Base-by-base conservation (phyloP, 2,329 filamentous ascomycete genomes). In the Neonectria hederae region DNA sequence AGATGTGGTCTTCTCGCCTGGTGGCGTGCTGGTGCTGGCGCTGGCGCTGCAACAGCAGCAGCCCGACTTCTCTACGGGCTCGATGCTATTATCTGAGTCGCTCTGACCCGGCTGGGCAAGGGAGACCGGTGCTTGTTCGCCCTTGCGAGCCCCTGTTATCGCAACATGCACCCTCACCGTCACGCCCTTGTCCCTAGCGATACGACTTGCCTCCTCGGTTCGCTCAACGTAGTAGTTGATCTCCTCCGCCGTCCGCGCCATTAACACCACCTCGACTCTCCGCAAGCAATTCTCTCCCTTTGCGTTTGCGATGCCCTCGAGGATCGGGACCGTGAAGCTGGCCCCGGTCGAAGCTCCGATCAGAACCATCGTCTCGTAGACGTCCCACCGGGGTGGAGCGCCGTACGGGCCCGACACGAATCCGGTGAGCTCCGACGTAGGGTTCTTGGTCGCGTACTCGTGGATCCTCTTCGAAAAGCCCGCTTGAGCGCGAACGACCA, bases 321-420 rank as follows among this genome's bases (percentile, higher is more conserved):
- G 77, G 3, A 89, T 86, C 0, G 87, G 87, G 6, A 89, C 75
- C 1, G 85, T 87, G 59, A 87, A 89, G 4, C 87, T 89, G 1
- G 87, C 84, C n/a, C 87, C 87, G 0, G 87, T 90, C 0, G 87
- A 89, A 0, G 87, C 87, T 0, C 86, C 87, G 45, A 89, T 84
- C 4, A 90, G 78, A 5, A 90, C 77, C 46, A 89, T 75, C 0
- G 86, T 87, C 74, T 89, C 87, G 72, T 85, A 89, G 0, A 84
- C 79, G 52, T 88, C 81, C 84, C 86, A 88, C 5, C 80, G 78
- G 0, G 86, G 85, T 2, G 86, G 85, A 5, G 76, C 76, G 17
- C 87, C 87, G 49, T 84, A 89, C 0, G 87, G 87, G 0, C 87
- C 87, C 1, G 83, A 78, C 2, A 89, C 78, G 40, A 89, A 86